Evolutionary conservation across 768 basidiomycete genomes (phyloP), one percentile per base, ranked within the genome.

Genomic region (Gymnopilus junonius): DNA sequence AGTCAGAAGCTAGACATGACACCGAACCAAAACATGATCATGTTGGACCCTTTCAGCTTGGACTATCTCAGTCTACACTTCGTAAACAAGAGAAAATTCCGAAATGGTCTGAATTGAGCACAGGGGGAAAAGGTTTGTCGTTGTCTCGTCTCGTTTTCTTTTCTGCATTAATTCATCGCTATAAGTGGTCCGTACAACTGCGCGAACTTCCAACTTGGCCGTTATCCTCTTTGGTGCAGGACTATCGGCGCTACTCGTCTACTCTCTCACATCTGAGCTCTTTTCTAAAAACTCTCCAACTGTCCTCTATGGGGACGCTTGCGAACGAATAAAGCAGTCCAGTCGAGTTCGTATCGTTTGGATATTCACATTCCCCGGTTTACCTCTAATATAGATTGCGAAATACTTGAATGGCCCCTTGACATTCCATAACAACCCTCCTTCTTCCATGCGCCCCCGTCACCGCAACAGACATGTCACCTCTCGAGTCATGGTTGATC

Each of bases 271-370:
- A 15, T 89, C 93, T 7, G 93, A 95, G 70, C 79, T 94, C 7
- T 93, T 94, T 73, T 93, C 93, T n/a, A 87, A 85, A 72, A 95
- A 95, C 72, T 94, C 92, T 27, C 91, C 93, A 5, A 93, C 93
- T 4, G 91, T 92, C 27, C 76, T 95, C 32, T 93, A 93, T 70
- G 85, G 84, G 42, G 80, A 84, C 50, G 83, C 84, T 37, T 86
- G 85, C 71, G 83, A 85, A 56, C 79, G 81, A 42, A 83, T 85
- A 60, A 79, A 82, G 65, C 73, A 78, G 40, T 85, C 84, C 12
- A 64, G 77, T 34, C 75, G 76, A 73, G 85, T 83, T 42, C 56
- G 79, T 69, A 15, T 55, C 34, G 14, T 37, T 25, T 62, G n/a
- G n/a, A n/a, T 66, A 46, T 53, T 23, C 20, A 58, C 10, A 34